Percentiles rank a stretch among this genome's conserved stretches.
These are phyloP conservation scores for Liriodendron chinense DNA, from an alignment of 164 flowering plant genomes.

Conservation along the genomic window DNA sequence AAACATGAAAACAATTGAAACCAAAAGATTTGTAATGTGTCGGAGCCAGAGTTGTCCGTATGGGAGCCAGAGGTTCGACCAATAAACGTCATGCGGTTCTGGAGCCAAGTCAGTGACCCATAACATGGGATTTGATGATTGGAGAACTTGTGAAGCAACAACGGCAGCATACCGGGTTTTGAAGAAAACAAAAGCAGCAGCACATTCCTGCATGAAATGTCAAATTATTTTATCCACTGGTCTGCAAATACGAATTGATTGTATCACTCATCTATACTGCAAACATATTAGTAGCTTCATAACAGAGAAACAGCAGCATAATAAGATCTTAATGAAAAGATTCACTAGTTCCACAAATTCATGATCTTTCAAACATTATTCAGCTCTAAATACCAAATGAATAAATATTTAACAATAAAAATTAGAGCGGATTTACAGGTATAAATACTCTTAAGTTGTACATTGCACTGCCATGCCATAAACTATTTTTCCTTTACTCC, in stretches of 20 bases:
- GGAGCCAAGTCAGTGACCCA: constrained; percentile 96
- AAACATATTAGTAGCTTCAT: no score
- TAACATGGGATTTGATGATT: constrained; percentile 80
- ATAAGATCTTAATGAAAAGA: no score
- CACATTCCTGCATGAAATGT: constrained; percentile 60
- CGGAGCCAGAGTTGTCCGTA: constrained; percentile 83
- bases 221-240: background rate
- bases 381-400: no score
- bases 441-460: no score
- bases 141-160: constrained; percentile 67
- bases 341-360: no score
- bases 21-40: constrained; percentile 57
- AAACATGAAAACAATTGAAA: constrained; percentile 59
- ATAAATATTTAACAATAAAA: no score
- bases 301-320: no score
- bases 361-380: no score
- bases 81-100: constrained; percentile 82
- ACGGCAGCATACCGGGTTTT: constrained; percentile 81
- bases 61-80: constrained; percentile 84
- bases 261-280: background rate
- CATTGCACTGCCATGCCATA: no score
- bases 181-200: constrained; percentile 89
- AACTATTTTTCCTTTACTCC: no score
- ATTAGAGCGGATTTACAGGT: no score
- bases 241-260: background rate